These are phyloP conservation scores for Prorocentrum cordatum DNA, from an alignment of 169 alveolate genomes.

Conservation along the genomic window DNA sequence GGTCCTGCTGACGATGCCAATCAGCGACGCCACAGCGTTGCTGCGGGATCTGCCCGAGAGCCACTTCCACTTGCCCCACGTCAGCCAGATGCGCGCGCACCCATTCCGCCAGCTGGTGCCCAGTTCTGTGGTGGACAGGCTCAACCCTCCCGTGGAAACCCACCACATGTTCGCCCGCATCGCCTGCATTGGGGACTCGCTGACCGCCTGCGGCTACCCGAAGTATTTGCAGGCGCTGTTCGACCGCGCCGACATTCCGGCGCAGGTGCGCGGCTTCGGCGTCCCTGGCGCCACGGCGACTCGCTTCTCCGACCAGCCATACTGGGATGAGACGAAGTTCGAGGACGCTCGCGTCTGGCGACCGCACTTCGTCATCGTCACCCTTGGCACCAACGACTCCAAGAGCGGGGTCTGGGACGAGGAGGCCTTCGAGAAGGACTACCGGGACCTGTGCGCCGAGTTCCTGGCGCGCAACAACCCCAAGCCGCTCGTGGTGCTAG, in stretches of 20 bases:
- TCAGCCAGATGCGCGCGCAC: constrained; percentile 53
- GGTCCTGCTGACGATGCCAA: constrained; percentile 27
- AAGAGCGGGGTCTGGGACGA: constrained; percentile 24
- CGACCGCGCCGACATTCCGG: not conserved
- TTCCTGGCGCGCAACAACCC: too few species aligned
- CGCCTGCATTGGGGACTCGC: constrained; percentile 33
- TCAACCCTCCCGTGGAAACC: constrained; percentile 44
- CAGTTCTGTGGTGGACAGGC: constrained; percentile 5
- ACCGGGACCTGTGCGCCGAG: too few species aligned
- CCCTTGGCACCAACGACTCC: constrained; percentile 50
- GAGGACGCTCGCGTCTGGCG: not conserved
- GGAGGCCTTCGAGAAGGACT: constrained; percentile 27
- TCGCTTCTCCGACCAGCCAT: constrained; percentile 30
- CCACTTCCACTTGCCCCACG: constrained; percentile 14
- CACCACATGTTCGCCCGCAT: constrained; percentile 61
- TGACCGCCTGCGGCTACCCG: constrained; percentile 50
- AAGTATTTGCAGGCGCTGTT: constrained; percentile 13
- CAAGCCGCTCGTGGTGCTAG: not conserved
- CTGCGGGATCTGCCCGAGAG: constrained; percentile 2
- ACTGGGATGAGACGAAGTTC: constrained; percentile 4
- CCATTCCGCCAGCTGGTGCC: constrained; percentile 25
- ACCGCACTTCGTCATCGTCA: constrained; percentile 12
- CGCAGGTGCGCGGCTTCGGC: constrained; percentile 30
- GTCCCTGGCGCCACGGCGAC: constrained; percentile 37
- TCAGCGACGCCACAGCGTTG: not conserved